Percentiles rank a stretch among this genome's conserved stretches.
phyloP scores from a whole-genome alignment of 1,284 basidiomycete genomes.

The Boletus calvinii region DNA sequence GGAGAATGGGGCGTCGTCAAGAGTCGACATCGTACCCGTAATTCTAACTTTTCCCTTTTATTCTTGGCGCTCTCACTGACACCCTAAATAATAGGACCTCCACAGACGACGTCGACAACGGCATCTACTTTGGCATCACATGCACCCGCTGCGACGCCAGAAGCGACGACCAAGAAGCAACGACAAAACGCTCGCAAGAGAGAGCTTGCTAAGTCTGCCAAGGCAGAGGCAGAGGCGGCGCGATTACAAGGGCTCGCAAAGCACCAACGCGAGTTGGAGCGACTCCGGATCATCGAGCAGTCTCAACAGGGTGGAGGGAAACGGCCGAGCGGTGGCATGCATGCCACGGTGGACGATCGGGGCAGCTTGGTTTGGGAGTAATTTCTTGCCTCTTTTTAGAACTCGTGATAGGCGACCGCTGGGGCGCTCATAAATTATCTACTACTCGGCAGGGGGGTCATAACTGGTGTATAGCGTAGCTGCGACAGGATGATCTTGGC shows the following conservation, averaged over 20 bases:
- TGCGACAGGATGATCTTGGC: constrained; percentile 12
- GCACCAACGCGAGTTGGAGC: constrained; percentile 63
- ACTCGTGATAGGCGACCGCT: background rate
- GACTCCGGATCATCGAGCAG: constrained; percentile 51
- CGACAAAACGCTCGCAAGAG: constrained; percentile 64
- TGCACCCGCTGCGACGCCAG: constrained; percentile 35
- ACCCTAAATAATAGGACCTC: constrained; percentile 8
- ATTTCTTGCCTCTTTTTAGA: background rate
- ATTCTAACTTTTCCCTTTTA: constrained; percentile 19
- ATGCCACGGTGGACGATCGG: constrained; percentile 46
- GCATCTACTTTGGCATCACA: constrained; percentile 20
- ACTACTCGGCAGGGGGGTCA: constrained; percentile 10
- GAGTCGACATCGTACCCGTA: constrained; percentile 50
- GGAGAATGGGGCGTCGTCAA: constrained; percentile 72
- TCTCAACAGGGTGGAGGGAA: constrained; percentile 34
- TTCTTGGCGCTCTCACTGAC: background rate
- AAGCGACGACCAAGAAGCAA: constrained; percentile 60
- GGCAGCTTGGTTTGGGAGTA: constrained; percentile 61
- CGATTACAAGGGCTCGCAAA: constrained; percentile 50
- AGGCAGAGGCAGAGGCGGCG: constrained; percentile 53
- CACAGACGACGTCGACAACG: constrained; percentile 10
- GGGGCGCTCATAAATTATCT: constrained; percentile 25
- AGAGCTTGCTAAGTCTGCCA: constrained; percentile 57
- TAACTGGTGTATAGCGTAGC: constrained; percentile 16
- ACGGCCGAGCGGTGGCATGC: constrained; percentile 53